These are phyloP conservation scores for Tetrahymena borealis DNA, from an alignment of 73 alveolate species.

Conservation along the genomic window DNA sequence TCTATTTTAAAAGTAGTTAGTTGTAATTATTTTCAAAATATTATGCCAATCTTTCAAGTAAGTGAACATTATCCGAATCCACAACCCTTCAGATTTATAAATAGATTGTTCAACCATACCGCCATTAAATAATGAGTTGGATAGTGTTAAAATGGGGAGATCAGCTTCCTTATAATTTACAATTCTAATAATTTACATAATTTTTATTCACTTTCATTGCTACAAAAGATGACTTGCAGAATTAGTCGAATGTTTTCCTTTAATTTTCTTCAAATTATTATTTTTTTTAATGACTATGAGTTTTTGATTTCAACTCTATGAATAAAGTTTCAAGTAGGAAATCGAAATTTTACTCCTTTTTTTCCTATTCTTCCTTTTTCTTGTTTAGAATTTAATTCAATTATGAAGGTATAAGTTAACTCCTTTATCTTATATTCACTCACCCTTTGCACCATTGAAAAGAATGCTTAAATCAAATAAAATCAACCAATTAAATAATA, in stretches of 20 bases:
- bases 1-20: neutral
- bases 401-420: neutral
- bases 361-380: neutral
- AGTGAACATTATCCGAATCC: no score
- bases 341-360: neutral
- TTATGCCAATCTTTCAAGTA: neutral
- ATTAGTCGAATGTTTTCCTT: neutral
- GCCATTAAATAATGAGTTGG: no score
- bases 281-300: neutral
- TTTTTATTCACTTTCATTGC: neutral
- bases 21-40: neutral
- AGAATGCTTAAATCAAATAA: no score
- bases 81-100: no score
- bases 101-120: no score
- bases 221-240: neutral
- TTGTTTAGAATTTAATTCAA: neutral
- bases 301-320: neutral
- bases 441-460: no score
- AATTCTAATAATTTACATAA: neutral
- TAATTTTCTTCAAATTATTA: neutral
- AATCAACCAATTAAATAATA: no score
- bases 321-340: neutral
- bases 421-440: neutral
- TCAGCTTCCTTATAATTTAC: no score
- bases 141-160: no score